A percentile compares a stretch with the other conserved stretches of the same genome.
Conservation (phyloP, 805 yeast species). For the Ogataea haglerorum region DNA sequence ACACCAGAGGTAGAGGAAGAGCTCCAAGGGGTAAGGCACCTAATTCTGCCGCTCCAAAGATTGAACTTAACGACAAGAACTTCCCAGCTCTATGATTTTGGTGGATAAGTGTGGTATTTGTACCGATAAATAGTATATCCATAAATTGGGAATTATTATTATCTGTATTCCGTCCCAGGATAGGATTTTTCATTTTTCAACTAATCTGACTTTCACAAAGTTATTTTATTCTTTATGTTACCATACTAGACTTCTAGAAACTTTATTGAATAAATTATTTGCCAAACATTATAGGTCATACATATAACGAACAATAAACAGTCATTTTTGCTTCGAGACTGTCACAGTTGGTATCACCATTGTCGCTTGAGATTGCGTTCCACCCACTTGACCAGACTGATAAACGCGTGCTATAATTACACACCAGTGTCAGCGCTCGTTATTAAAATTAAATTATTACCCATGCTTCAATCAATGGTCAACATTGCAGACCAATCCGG, state of each 20-base stretch:
- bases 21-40: constrained; percentile 17
- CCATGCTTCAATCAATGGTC: constrained; percentile 19
- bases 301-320: background rate
- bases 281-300: background rate
- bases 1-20: constrained; percentile 28
- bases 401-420: constrained; percentile 16
- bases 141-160: constrained; percentile 2
- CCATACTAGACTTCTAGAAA: constrained; percentile 4
- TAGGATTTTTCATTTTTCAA: constrained; percentile 8
- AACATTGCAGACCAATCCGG: constrained; percentile 13
- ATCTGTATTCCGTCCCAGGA: background rate
- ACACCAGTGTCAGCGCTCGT: constrained; percentile 7
- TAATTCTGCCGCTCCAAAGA: constrained; percentile 26
- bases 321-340: background rate
- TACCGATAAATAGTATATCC: constrained; percentile 5
- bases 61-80: constrained; percentile 47
- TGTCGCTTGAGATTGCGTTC: background rate
- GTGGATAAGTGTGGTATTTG: constrained; percentile 5
- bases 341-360: background rate
- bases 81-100: constrained; percentile 61
- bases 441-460: background rate
- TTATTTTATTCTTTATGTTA: constrained; percentile 4
- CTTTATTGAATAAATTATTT: constrained; percentile 1
- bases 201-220: background rate
- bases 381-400: background rate